Percentiles rank a stretch among this genome's conserved stretches.
These are phyloP conservation scores for Fusarium oligoseptatum DNA, from an alignment of 2,329 filamentous ascomycete species.

Conservation along the genomic window DNA sequence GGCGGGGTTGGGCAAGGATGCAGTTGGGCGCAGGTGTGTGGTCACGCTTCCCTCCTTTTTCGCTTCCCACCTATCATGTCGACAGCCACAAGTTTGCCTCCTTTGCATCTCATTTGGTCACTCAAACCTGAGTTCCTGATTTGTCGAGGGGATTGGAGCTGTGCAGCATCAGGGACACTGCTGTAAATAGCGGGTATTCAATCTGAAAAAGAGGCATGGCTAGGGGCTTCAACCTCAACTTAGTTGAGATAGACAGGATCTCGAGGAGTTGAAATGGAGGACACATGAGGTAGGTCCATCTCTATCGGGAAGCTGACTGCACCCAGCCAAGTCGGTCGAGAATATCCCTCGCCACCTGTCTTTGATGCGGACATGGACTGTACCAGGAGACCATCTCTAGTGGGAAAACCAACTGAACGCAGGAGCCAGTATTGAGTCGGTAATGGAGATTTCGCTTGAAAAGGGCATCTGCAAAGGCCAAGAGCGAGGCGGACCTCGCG, in stretches of 20 bases:
- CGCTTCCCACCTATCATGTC: not conserved
- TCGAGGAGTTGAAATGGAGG: too few species aligned
- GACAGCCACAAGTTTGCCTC: not conserved
- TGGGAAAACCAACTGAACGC: not conserved
- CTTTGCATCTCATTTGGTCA: not conserved
- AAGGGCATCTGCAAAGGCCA: not conserved
- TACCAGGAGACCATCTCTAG: not conserved
- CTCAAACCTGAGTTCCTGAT: not conserved
- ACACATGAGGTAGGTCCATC: not conserved
- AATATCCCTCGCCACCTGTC: not conserved
- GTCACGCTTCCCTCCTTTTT: not conserved
- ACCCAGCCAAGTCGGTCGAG: not conserved
- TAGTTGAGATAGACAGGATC: too few species aligned
- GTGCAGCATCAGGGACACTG: too few species aligned
- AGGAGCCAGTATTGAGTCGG: not conserved
- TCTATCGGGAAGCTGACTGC: not conserved
- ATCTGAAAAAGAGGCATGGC: too few species aligned
- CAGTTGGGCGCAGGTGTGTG: not conserved
- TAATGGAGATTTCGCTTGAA: not conserved
- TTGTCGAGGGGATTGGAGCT: not conserved
- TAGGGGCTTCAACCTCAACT: too few species aligned
- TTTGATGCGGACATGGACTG: not conserved
- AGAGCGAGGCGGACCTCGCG: not conserved
- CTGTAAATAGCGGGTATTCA: too few species aligned
- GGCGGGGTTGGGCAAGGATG: not conserved